Evolutionary conservation across 306 rosid species (phyloP), one percentile per base, ranked within the genome.

Genomic region (Dryas drummondii): DNA sequence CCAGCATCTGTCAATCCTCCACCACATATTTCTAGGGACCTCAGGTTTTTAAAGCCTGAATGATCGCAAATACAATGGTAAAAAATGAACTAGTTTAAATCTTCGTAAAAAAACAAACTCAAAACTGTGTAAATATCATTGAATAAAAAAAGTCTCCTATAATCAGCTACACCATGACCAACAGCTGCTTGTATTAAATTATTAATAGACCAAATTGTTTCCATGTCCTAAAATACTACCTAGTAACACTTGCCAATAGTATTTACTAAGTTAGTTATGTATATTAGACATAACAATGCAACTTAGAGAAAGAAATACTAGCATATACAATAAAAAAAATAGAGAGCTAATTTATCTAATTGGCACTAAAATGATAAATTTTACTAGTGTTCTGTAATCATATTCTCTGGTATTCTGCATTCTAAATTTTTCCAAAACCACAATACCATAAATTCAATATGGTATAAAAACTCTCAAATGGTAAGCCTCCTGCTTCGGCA

Each of bases 1-100:
- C 98, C 98, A 56, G 91, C 87, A 88, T 94, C 98, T 13, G 98
- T 94, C 85, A 94, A 75, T 76, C 94, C 91, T 69, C 98, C 98
- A 9, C 98, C 89, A 47, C 98, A 94, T 80, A 91, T 87, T 90
- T 94, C 98, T 68, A 94, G 88, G 77, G 97, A 91, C 84, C 83
- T 91, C 75, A 94, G 87, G 75, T 87, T 87, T 86, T 94, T 94
- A 32, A 94, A 88, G 78, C 89, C 98, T 94, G 89, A 57, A 70
- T 79, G 76, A 79, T 50, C 17, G 40, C 26, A 62, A 49, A 80
- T 50, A 68, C 13, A 51, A 60, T 44, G 46, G n/a, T 6, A 74
- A 40, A 71, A 70, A 76, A 55, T 52, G 9, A 70, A 52, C 50
- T 37, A 17, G 1, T 9, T 9, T 40, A 42, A 17, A 13, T 11